Evolutionary conservation across 805 yeast genomes (phyloP), one percentile per base, ranked within the genome.

Genomic region (Candida krabiensis): DNA sequence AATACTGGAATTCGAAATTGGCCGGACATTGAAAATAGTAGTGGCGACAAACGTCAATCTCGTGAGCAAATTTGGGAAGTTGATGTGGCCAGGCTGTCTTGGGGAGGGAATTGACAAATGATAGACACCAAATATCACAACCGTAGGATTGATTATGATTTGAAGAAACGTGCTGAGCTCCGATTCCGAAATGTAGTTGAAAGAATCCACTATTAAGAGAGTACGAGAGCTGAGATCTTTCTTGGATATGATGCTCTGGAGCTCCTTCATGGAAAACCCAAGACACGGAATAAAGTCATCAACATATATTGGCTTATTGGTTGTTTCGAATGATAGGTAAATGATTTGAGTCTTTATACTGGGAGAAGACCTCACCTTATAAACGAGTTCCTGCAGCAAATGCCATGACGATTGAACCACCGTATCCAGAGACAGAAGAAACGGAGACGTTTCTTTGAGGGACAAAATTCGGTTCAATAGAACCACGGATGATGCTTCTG

Each of bases 371-470:
- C 34, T 26, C 53, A 50, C 47, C 35, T 72, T 67, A 46, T 69
- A 59, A 2, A 71, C 60, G 33, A 89, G 69, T 55, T 88, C 96
- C 19, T 63, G 55, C 1, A 86, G 53, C 9, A 90, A 59, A 31
- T 66, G 52, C 21, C 63, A 49, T 0, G 88, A 77, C 0, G 93
- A 77, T 58, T 90, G 96, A 0, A 73, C 66, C 8, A 88, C 61
- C 1, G 85, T 71, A 57, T 93, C 98, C 7, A 76, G 55, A 4
- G 84, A 67, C 4, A 91, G 67, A 3, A 87, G 59, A 38, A 91
- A 75, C 0, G 96, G 95, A 0, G 91, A 75, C 16, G 61, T 61
- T 52, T 93, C 98, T 47, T 81, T 85, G 35, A 86, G 63, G 3
- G 80, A 62, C 3, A 93, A 60, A 5, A 87, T 66, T 41, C 98